Conservation (phyloP, 2,329 filamentous ascomycete species). For the Mycosphaerella arachidis region DNA sequence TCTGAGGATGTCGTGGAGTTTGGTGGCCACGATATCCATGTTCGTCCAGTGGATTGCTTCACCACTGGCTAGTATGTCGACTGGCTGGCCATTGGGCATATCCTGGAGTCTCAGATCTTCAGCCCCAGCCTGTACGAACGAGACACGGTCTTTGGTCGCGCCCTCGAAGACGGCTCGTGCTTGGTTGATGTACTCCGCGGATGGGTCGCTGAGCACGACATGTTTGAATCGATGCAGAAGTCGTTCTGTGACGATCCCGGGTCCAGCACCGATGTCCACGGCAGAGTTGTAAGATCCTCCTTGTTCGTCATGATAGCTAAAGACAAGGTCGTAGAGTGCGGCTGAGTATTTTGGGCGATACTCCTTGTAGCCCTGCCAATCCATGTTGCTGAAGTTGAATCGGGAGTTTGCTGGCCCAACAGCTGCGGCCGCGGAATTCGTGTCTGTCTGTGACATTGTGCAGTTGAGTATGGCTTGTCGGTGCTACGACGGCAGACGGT, state of each 20-base stretch:
- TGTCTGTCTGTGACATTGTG: not conserved
- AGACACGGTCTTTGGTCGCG: not conserved
- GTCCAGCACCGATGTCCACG: constrained; percentile 7
- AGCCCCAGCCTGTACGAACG: constrained; percentile 6
- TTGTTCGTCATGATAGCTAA: constrained; percentile 1
- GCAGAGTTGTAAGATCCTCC: not conserved
- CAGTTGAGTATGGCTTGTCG: not conserved
- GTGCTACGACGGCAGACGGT: not conserved
- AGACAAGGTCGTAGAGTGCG: constrained; percentile 1
- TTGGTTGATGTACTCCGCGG: constrained; percentile 1
- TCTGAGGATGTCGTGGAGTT: not conserved
- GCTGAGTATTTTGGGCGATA: constrained; percentile 2
- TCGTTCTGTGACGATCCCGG: constrained; percentile 4
- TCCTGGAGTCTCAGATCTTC: not conserved
- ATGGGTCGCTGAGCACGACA: constrained; percentile 7
- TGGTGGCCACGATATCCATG: not conserved
- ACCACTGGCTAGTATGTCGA: constrained; percentile 5
- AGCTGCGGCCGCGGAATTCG: not conserved
- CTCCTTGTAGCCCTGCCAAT: constrained; percentile 6
- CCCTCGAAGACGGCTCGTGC: not conserved
- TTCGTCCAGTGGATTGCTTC: constrained; percentile 9
- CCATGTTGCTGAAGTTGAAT: constrained; percentile 3
- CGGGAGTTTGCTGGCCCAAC: not conserved
- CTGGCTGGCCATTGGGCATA: not conserved
- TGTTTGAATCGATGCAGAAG: constrained; percentile 4